Evolutionary conservation across 23 red algal genomes (phyloP).

Genomic region (Gracilariopsis chorda): DNA sequence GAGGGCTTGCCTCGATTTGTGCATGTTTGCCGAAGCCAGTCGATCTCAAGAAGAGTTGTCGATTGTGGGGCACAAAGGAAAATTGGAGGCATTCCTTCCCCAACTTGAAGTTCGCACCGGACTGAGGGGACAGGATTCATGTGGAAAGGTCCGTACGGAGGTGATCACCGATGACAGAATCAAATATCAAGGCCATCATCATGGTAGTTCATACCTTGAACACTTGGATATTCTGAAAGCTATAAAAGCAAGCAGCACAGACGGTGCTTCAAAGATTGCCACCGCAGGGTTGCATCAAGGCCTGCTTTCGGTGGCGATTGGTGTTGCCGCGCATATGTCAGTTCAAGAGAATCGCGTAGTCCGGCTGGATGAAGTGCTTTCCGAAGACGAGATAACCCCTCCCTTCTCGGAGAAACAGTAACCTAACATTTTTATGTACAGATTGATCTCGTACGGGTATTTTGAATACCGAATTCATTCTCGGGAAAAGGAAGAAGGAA

Average conservation of each 20-base stretch:
- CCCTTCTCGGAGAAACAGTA: too few species aligned
- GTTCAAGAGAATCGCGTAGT: slow-evolving; percentile 35
- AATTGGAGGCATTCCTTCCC: slow-evolving; percentile 70
- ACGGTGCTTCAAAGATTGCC: neutral
- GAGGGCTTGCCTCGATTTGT: slow-evolving; percentile 69
- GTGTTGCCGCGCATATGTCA: slow-evolving; percentile 63
- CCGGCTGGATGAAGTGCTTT: slow-evolving; percentile 32
- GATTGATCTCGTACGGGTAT: too few species aligned
- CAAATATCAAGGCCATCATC: slow-evolving; percentile 69
- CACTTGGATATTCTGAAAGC: slow-evolving; percentile 61
- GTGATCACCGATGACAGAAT: slow-evolving; percentile 38
- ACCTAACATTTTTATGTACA: too few species aligned
- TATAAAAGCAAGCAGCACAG: neutral
- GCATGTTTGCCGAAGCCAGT: slow-evolving; percentile 84
- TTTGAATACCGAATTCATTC: too few species aligned
- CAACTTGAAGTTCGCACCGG: slow-evolving; percentile 61
- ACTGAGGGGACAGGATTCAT: slow-evolving; percentile 29
- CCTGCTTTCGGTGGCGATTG: slow-evolving; percentile 66
- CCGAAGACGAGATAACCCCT: slow-evolving; percentile 29
- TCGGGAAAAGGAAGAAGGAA: too few species aligned
- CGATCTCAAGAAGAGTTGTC: slow-evolving; percentile 63
- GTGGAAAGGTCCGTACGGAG: slow-evolving; percentile 36
- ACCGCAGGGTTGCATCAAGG: slow-evolving; percentile 45
- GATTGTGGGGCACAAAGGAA: slow-evolving; percentile 49
- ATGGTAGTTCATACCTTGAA: slow-evolving; percentile 61